phyloP scores from a whole-genome alignment of 1,139 yeast genomes.

The Yamadazyma friedrichii region DNA sequence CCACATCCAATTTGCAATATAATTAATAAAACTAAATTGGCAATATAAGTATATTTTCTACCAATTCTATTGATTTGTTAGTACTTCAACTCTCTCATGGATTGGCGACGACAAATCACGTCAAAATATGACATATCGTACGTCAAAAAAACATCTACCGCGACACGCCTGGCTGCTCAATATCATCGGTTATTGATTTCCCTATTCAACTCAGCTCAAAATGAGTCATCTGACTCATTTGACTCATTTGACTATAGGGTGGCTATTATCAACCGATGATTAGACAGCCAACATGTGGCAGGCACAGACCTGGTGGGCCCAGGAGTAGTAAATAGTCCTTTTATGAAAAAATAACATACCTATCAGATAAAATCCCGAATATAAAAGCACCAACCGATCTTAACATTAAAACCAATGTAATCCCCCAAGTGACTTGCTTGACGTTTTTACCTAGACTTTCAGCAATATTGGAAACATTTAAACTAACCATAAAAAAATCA shows the following conservation, averaged over 20 bases:
- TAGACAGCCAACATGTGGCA: no score
- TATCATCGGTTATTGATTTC: neutral
- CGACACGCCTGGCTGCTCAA: neutral
- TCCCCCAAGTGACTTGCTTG: conserved; percentile 41
- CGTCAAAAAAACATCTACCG: neutral
- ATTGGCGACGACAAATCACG: neutral
- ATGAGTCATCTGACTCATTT: no score
- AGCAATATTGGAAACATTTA: conserved; percentile 33
- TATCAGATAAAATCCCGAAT: conserved; percentile 40
- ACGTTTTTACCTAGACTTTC: conserved; percentile 24
- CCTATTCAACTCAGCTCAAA: neutral
- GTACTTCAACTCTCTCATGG: neutral
- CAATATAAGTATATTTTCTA: conserved; percentile 38
- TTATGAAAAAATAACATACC: conserved; percentile 8
- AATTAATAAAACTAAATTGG: conserved; percentile 28
- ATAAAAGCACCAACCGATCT: conserved; percentile 42
- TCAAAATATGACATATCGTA: neutral
- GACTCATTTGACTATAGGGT: neutral
- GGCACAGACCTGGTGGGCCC: no score
- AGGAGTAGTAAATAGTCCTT: no score
- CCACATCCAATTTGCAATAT: conserved; percentile 42
- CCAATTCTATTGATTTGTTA: conserved; percentile 18
- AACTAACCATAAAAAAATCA: conserved; percentile 35
- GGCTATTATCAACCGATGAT: no score
- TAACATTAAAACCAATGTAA: conserved; percentile 45